These are phyloP conservation scores for Tetraselmis striata DNA, from an alignment of 139 green algal genomes.

Conservation along the genomic window DNA sequence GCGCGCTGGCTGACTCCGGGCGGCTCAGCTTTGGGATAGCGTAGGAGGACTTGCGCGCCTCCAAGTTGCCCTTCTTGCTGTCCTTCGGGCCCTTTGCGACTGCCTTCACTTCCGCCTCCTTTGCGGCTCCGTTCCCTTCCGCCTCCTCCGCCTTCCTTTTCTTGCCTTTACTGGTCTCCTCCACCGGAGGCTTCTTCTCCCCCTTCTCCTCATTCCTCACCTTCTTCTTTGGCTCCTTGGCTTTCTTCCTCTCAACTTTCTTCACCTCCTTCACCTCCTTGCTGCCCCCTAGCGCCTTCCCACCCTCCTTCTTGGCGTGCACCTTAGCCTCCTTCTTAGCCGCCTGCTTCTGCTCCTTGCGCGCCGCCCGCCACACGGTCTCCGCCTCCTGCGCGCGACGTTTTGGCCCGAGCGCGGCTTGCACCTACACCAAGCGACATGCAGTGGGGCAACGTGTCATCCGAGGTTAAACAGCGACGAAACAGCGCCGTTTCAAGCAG, in stretches of 20 bases:
- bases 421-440: conserved; percentile 39
- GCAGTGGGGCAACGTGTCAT: not conserved
- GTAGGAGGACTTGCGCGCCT: conserved; percentile 45
- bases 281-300: not conserved
- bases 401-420: conserved; percentile 37
- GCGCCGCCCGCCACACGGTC: not conserved
- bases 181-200: too few relatives aligned
- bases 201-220: not conserved
- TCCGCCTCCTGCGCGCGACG: not conserved
- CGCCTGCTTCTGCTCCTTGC: not conserved
- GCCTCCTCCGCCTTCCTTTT: not conserved
- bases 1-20: not conserved
- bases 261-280: not conserved
- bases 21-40: conserved; percentile 8
- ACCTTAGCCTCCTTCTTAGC: not conserved
- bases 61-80: too few relatives aligned
- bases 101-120: not conserved
- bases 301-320: not conserved
- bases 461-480: not conserved
- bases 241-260: not conserved
- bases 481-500: too few relatives aligned
- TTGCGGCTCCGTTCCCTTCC: not conserved
- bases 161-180: not conserved
- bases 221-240: not conserved
- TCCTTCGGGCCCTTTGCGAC: too few relatives aligned